These are phyloP conservation scores for Marchantia polymorpha DNA, from an alignment of 225 moss, liverwort and hornwort species.

Conservation along the genomic window DNA sequence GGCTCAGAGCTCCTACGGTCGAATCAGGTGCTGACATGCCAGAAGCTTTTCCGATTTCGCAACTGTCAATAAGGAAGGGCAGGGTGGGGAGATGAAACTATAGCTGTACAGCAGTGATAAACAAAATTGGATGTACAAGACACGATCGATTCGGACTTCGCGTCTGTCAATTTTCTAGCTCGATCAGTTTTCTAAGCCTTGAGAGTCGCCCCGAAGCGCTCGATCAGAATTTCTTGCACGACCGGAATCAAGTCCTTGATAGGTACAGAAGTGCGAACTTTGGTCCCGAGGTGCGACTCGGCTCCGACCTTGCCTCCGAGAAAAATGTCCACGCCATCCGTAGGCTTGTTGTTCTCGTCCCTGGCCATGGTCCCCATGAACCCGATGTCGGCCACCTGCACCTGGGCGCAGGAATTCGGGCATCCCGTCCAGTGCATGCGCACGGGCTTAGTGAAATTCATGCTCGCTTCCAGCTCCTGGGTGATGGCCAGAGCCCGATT, in stretches of 20 bases:
- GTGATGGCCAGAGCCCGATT: conserved; percentile 63
- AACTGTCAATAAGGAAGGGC: neutral
- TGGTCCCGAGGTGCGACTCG: conserved; percentile 76
- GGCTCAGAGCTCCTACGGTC: neutral
- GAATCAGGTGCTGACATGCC: no score
- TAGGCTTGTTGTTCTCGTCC: conserved; percentile 67
- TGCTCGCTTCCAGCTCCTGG: conserved; percentile 65
- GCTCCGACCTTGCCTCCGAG: conserved; percentile 73
- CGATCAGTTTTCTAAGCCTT: conserved; percentile 32
- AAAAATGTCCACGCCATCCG: conserved; percentile 76
- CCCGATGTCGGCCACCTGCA: conserved; percentile 91
- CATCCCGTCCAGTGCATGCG: conserved; percentile 94
- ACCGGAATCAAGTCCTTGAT: conserved; percentile 61
- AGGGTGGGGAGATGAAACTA: neutral
- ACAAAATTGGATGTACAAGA: conserved; percentile 13
- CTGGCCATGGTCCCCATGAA: conserved; percentile 88
- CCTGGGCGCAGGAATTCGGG: conserved; percentile 83
- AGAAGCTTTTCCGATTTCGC: neutral
- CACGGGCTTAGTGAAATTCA: conserved; percentile 67
- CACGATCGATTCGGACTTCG: neutral
- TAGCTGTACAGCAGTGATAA: conserved; percentile 13
- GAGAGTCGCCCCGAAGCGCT: conserved; percentile 74
- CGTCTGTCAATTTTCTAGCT: no score
- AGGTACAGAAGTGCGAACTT: conserved; percentile 54
- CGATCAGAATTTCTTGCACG: conserved; percentile 72